Evolutionary conservation across 1,139 yeast species (phyloP), one percentile per base, ranked within the genome.

Genomic region (Protomyces inundatus): DNA sequence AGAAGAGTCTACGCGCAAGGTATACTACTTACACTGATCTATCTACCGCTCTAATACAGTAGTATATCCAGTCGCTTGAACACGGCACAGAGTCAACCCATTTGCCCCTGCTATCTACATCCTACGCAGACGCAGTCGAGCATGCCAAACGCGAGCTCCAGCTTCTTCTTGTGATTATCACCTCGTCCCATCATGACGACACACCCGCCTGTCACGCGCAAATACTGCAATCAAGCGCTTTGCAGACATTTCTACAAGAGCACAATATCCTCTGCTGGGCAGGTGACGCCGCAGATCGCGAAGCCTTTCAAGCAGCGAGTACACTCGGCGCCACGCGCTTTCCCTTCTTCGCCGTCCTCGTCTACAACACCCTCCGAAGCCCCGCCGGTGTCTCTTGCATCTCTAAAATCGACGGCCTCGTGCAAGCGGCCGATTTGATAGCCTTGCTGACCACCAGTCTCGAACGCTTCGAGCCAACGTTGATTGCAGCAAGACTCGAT

Each of bases 281-380:
- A 45, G 97, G 97, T 6, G 88, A 88, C 72, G 83, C 88, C 37
- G 81, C 84, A 14, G 84, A 86, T 67, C 84, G 90, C 12, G 98
- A 93, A 74, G 89, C 95, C 0, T 86, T 84, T 71, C 96, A 90
- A 71, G 84, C 90, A 14, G 89, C 96, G 0, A 86, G 87, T 71
- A 83, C 87, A 56, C 80, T 91, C 66, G 82, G 83, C 66, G 88
- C 87, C 53, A 82, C 91, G 30, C 82, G 83, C 68, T 86, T 87
- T 71, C 98, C 98, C 9, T 88, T 88, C 72, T 75, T 89, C 51
- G 96, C 95, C 0, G 63, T 86, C 84, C 70, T 79, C 82, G 74
- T 90, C 83, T 67, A 80, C 77, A 54, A 76, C 34, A 78, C 78
- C 30, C 71, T 73, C 4, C 71, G 74, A 14, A 73, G 75, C 39